Percentiles rank a stretch among this genome's conserved stretches.
These are phyloP conservation scores for Kandelia obovata DNA, from an alignment of 345 rosid genomes.

Conservation along the genomic window DNA sequence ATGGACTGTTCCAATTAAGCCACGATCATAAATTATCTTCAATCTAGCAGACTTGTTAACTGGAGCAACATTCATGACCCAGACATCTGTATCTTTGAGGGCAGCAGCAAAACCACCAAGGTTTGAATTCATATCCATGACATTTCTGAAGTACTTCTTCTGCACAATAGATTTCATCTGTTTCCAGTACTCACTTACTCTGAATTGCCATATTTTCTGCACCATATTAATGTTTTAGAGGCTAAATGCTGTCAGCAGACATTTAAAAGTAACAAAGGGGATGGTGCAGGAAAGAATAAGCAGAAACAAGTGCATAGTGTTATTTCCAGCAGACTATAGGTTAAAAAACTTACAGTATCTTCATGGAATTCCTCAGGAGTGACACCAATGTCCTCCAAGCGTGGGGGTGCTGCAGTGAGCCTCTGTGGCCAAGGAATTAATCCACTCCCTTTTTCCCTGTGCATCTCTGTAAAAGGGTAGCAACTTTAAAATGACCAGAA, in stretches of 20 bases:
- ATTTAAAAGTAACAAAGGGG: background rate
- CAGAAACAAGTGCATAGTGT: background rate
- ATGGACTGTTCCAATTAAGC: slow-evolving; percentile 92
- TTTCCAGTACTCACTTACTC: slow-evolving; percentile 86
- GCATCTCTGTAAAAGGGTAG: slow-evolving; percentile 49
- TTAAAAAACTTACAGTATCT: slow-evolving; percentile 58
- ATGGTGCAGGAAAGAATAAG: background rate
- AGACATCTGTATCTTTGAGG: slow-evolving; percentile 68
- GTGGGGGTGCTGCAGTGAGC: slow-evolving; percentile 68
- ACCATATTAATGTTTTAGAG: slow-evolving; percentile 16
- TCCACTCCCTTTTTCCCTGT: slow-evolving; percentile 75
- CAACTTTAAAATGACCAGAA: background rate
- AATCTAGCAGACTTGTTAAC: slow-evolving; percentile 53
- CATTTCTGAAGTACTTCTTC: slow-evolving; percentile 72
- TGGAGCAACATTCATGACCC: slow-evolving; percentile 99
- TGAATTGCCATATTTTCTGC: slow-evolving; percentile 81
- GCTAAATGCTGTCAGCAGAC: slow-evolving; percentile 4
- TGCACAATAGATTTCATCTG: slow-evolving; percentile 78
- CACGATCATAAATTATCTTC: slow-evolving; percentile 90
- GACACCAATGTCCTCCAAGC: slow-evolving; percentile 76
- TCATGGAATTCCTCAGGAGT: slow-evolving; percentile 60
- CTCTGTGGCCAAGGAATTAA: slow-evolving; percentile 87
- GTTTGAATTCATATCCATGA: slow-evolving; percentile 96
- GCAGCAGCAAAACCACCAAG: slow-evolving; percentile 95
- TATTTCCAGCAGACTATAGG: background rate